These are phyloP conservation scores for Sugiyamaella qingdaonensis DNA, from an alignment of 805 yeast species.

Conservation along the genomic window DNA sequence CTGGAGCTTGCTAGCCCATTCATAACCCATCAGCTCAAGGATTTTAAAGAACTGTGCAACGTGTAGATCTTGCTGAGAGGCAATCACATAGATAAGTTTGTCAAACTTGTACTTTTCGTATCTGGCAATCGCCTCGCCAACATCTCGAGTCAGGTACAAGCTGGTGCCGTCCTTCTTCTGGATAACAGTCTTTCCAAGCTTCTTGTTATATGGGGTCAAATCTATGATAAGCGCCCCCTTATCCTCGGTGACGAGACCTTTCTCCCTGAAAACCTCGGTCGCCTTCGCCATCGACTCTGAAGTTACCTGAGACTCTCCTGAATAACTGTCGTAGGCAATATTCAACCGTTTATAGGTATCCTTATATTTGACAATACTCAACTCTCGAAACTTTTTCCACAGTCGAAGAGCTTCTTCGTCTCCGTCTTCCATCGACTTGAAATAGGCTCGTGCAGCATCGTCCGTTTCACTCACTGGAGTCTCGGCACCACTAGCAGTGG, in stretches of 20 bases:
- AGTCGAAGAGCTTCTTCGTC: constrained; percentile 70
- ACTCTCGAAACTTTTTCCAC: constrained; percentile 88
- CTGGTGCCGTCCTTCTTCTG: constrained; percentile 96
- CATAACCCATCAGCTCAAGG: constrained; percentile 81
- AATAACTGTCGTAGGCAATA: constrained; percentile 80
- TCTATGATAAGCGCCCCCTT: constrained; percentile 89
- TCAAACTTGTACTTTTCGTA: constrained; percentile 79
- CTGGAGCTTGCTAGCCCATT: constrained; percentile 75
- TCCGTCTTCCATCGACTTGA: constrained; percentile 90
- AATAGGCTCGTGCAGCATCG: constrained; percentile 80
- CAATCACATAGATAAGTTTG: constrained; percentile 94
- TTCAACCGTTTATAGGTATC: constrained; percentile 89
- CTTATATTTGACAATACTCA: constrained; percentile 81
- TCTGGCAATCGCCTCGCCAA: constrained; percentile 94
- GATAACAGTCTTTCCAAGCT: constrained; percentile 87
- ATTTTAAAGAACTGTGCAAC: constrained; percentile 91
- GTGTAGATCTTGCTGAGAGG: constrained; percentile 94
- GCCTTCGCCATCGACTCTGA: constrained; percentile 66
- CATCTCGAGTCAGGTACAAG: constrained; percentile 89
- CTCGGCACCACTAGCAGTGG: constrained; percentile 29
- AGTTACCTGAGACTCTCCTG: constrained; percentile 95
- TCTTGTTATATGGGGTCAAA: constrained; percentile 78
- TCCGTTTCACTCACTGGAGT: constrained; percentile 44
- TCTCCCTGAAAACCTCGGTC: constrained; percentile 56
- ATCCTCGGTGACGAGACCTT: constrained; percentile 74